These are phyloP conservation scores for Verticillium albo-atrum DNA, from an alignment of 2,329 filamentous ascomycete species.

Conservation along the genomic window DNA sequence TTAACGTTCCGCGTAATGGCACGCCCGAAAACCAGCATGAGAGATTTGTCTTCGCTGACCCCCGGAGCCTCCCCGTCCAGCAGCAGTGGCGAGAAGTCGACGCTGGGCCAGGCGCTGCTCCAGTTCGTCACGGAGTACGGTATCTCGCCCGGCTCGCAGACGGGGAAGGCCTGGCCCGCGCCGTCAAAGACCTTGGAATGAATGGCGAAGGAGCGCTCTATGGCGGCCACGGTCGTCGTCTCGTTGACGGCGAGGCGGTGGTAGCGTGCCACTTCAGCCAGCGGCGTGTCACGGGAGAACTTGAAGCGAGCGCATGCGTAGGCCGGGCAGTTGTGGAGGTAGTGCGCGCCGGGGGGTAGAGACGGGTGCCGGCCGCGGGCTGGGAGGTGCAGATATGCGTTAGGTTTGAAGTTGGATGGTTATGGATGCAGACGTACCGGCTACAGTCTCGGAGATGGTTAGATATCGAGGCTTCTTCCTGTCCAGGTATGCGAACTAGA, in stretches of 20 bases:
- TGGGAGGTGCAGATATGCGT: background rate
- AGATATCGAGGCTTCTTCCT: slow-evolving; percentile 9
- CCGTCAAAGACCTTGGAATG: slow-evolving; percentile 4
- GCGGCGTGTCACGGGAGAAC: slow-evolving; percentile 8
- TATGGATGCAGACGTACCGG: background rate
- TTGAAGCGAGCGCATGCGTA: slow-evolving; percentile 4
- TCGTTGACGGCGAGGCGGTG: slow-evolving; percentile 16
- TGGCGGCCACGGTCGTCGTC: background rate
- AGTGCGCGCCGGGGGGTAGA: slow-evolving; percentile 6
- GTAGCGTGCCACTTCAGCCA: slow-evolving; percentile 10
- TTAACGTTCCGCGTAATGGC: slow-evolving; percentile 5
- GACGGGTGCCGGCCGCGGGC: slow-evolving; percentile 11
- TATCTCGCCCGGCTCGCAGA: slow-evolving; percentile 14
- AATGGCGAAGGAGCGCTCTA: slow-evolving; percentile 8
- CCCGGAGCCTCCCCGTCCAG: background rate
- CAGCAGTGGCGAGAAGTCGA: slow-evolving; percentile 10
- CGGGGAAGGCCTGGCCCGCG: slow-evolving; percentile 2
- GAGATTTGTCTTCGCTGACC: background rate
- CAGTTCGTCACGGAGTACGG: slow-evolving; percentile 12
- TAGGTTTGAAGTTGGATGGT: too few relatives aligned
- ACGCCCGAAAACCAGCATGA: slow-evolving; percentile 11
- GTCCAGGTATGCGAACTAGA: slow-evolving; percentile 9
- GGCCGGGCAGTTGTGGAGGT: slow-evolving; percentile 14
- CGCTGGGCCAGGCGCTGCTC: slow-evolving; percentile 11
- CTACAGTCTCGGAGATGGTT: background rate